Percentiles rank a stretch among this genome's conserved stretches.
Conservation (phyloP, 768 basidiomycete genomes). For the Mrakia frigida region DNA sequence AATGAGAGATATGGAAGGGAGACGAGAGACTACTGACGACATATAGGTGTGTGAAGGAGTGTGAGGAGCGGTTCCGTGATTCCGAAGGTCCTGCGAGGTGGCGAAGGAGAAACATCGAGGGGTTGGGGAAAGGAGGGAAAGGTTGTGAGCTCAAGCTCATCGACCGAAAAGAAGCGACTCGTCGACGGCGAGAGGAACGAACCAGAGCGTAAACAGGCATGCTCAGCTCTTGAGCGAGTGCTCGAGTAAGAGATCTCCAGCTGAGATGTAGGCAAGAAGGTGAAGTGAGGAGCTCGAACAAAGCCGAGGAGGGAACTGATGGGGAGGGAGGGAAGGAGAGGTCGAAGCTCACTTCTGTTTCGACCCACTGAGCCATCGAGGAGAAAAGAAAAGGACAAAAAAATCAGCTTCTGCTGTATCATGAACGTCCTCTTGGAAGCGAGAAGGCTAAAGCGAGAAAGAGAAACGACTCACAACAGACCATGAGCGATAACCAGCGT, state of each 20-base stretch:
- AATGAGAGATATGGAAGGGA: too few relatives aligned
- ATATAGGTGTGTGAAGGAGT: slow-evolving; percentile 65
- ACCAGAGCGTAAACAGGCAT: slow-evolving; percentile 72
- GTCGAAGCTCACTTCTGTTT: slow-evolving; percentile 60
- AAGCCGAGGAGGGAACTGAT: too few relatives aligned
- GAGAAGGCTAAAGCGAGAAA: too few relatives aligned
- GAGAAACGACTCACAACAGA: slow-evolving; percentile 17
- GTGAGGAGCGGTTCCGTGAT: slow-evolving; percentile 80
- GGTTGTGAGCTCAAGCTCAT: background rate
- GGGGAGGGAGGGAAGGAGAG: background rate
- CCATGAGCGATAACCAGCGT: slow-evolving; percentile 30
- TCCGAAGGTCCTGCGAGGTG: slow-evolving; percentile 68
- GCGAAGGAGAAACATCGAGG: background rate
- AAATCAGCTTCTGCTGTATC: background rate
- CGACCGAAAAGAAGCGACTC: background rate
- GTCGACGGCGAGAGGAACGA: too few relatives aligned
- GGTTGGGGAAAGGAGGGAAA: background rate
- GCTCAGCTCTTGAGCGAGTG: slow-evolving; percentile 59
- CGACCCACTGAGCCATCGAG: slow-evolving; percentile 56
- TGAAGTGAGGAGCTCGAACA: background rate
- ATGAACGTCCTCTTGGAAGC: too few relatives aligned
- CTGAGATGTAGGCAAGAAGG: background rate
- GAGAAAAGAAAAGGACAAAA: too few relatives aligned
- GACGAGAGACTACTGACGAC: slow-evolving; percentile 45
- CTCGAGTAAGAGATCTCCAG: slow-evolving; percentile 75